Percentiles rank a stretch among this genome's conserved stretches.
Evolutionary conservation across 129 eudicot genomes (phyloP).

Genomic region (Arctium lappa): DNA sequence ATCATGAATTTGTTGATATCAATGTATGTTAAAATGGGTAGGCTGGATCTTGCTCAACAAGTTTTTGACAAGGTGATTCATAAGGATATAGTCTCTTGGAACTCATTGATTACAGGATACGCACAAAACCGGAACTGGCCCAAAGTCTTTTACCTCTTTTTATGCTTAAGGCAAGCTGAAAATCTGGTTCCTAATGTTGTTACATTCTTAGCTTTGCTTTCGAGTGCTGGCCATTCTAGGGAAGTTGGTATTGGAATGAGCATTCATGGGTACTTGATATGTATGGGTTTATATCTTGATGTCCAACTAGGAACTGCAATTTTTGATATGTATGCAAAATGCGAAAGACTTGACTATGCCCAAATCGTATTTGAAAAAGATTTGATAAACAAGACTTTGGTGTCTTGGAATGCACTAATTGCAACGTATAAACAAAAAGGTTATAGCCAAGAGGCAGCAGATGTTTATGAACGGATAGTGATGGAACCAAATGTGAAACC

Average conservation of each 20-base stretch:
- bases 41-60: constrained; percentile 35
- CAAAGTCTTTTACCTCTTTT: constrained; percentile 31
- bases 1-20: constrained; percentile 38
- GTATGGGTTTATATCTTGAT: constrained; percentile 28
- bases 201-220: constrained; percentile 32
- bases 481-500: constrained; percentile 25
- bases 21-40: constrained; percentile 43
- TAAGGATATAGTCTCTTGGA: constrained; percentile 45
- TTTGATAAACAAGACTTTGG: constrained; percentile 29
- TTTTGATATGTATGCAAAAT: constrained; percentile 46
- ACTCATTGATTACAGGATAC: constrained; percentile 40
- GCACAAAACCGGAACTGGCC: constrained; percentile 25
- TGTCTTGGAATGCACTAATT: constrained; percentile 43
- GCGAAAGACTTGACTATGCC: constrained; percentile 35
- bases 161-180: constrained; percentile 9
- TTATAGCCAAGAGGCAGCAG: constrained; percentile 30
- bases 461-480: constrained; percentile 30
- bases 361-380: constrained; percentile 26
- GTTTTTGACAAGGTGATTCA: constrained; percentile 22
- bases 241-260: constrained; percentile 33
- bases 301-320: constrained; percentile 41
- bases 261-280: constrained; percentile 36
- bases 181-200: constrained; percentile 32
- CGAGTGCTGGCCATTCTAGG: constrained; percentile 22
- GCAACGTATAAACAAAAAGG: constrained; percentile 35